phyloP scores from a whole-genome alignment of 208 protist genomes.

The Trypanosomatidae sp. region DNA sequence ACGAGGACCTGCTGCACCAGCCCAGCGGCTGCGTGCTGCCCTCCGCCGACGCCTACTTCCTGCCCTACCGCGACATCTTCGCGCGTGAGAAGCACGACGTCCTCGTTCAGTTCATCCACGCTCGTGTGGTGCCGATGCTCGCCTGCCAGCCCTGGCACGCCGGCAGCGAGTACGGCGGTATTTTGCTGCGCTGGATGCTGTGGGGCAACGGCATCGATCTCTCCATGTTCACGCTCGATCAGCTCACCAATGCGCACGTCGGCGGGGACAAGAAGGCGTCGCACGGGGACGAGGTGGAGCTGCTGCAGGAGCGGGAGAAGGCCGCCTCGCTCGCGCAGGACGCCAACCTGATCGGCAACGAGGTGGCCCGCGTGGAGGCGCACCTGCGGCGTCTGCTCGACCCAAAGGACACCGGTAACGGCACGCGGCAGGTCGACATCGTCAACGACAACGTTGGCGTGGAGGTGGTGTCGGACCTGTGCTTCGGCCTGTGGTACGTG shows the following conservation, averaged over 20 bases:
- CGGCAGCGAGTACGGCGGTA: constrained; percentile 38
- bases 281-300: constrained; percentile 4
- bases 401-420: constrained; percentile 11
- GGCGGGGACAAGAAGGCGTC: constrained; percentile 1
- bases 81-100: constrained; percentile 64
- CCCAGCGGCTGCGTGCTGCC: constrained; percentile 21
- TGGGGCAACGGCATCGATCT: constrained; percentile 89
- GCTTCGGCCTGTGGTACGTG: constrained; percentile 76
- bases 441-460: constrained; percentile 91
- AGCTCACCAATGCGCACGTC: constrained; percentile 42
- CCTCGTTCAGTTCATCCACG: constrained; percentile 54
- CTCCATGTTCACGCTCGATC: constrained; percentile 87
- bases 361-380: constrained; percentile 35
- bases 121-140: constrained; percentile 75
- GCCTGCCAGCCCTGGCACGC: constrained; percentile 64
- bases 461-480: constrained; percentile 74
- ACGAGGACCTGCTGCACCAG: constrained; percentile 21
- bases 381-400: constrained; percentile 43
- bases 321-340: constrained; percentile 38
- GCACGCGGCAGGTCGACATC: constrained; percentile 57
- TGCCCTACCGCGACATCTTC: constrained; percentile 83
- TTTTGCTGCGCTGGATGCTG: constrained; percentile 81
- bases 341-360: constrained; percentile 63
- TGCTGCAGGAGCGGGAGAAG: constrained; percentile 39
- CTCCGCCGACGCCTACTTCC: constrained; percentile 31